Evolutionary conservation across 1,139 yeast genomes (phyloP).

Genomic region (Hansenula lynferdii): DNA sequence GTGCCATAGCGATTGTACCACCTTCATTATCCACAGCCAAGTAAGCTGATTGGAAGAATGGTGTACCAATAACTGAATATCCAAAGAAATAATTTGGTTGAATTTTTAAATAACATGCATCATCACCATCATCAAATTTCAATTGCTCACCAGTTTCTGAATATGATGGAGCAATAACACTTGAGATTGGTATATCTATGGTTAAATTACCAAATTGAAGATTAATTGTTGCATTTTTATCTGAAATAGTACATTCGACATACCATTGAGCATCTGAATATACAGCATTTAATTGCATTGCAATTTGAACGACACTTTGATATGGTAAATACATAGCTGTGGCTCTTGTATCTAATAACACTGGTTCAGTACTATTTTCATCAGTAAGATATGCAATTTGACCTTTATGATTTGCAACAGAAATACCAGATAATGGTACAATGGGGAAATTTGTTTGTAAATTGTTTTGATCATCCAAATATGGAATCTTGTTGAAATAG

Average conservation of each 20-base stretch:
- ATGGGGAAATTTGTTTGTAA: slow-evolving; percentile 43
- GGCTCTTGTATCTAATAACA: slow-evolving; percentile 56
- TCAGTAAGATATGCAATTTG: slow-evolving; percentile 37
- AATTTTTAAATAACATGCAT: slow-evolving; percentile 58
- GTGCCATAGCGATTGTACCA: slow-evolving; percentile 52
- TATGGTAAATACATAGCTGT: slow-evolving; percentile 54
- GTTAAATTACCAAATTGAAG: slow-evolving; percentile 50
- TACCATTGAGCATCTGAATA: slow-evolving; percentile 60
- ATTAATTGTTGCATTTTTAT: slow-evolving; percentile 48
- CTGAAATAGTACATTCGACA: slow-evolving; percentile 52
- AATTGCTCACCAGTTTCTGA: slow-evolving; percentile 28
- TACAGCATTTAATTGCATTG: slow-evolving; percentile 70
- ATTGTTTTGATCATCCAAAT: slow-evolving; percentile 26
- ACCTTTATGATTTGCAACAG: slow-evolving; percentile 35
- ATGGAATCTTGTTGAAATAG: slow-evolving; percentile 45
- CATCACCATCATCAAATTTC: slow-evolving; percentile 47
- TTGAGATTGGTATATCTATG: slow-evolving; percentile 48
- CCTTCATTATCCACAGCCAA: slow-evolving; percentile 67
- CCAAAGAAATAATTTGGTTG: slow-evolving; percentile 49
- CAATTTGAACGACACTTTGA: slow-evolving; percentile 54
- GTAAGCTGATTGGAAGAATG: slow-evolving; percentile 53
- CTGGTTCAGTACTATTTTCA: slow-evolving; percentile 40
- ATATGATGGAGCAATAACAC: slow-evolving; percentile 32
- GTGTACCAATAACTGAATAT: slow-evolving; percentile 54
- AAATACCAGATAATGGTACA: slow-evolving; percentile 49